Conservation (phyloP, 1,139 yeast genomes). For the Candida gigantensis region DNA sequence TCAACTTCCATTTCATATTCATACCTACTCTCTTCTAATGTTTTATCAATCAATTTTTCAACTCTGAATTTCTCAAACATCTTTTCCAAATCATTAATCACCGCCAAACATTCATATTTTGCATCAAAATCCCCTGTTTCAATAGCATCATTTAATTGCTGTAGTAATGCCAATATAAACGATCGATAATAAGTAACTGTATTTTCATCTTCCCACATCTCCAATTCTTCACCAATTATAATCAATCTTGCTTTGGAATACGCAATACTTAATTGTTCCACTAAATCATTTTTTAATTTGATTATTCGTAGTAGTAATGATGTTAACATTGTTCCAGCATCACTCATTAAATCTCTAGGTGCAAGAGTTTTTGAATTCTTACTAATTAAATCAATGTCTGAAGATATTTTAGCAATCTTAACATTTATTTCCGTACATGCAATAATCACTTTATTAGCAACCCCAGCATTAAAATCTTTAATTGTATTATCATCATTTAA, state of each 20-base stretch:
- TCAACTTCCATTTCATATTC: constrained; percentile 4
- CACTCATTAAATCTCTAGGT: constrained; percentile 52
- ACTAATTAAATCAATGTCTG: constrained; percentile 50
- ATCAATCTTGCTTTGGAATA: constrained; percentile 59
- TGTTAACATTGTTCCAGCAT: constrained; percentile 59
- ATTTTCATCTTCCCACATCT: constrained; percentile 30
- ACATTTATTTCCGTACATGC: constrained; percentile 50
- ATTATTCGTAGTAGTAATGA: constrained; percentile 51
- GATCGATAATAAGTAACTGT: constrained; percentile 51
- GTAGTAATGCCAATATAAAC: constrained; percentile 52
- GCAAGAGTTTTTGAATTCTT: constrained; percentile 40
- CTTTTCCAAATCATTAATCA: constrained; percentile 60
- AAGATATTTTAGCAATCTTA: constrained; percentile 40
- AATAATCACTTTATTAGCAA: constrained; percentile 50
- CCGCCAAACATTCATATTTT: constrained; percentile 59
- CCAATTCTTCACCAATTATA: constrained; percentile 56
- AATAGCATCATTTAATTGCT: constrained; percentile 53
- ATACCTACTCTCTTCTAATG: constrained; percentile 12
- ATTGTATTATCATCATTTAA: constrained; percentile 28
- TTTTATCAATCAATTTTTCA: constrained; percentile 30
- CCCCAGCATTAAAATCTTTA: constrained; percentile 45
- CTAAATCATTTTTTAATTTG: constrained; percentile 47
- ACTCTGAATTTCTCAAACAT: constrained; percentile 56
- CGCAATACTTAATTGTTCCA: constrained; percentile 53
- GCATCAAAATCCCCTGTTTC: constrained; percentile 50